A percentile compares a stretch with the other conserved stretches of the same genome.
Conservation (phyloP, 176 grass and related monocot species). For the Metroxylon sagu region DNA sequence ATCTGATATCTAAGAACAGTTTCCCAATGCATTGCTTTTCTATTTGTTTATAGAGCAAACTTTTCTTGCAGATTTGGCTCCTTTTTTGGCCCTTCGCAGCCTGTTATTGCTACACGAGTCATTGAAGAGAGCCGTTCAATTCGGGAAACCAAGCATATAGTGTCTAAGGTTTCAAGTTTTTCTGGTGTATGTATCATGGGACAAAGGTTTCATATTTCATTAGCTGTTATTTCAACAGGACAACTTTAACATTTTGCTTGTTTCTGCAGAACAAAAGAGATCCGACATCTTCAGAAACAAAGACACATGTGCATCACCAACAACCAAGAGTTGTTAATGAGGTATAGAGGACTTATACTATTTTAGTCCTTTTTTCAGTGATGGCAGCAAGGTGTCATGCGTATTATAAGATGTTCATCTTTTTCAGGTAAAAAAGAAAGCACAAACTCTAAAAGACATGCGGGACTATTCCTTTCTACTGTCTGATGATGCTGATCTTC, state of each 20-base stretch:
- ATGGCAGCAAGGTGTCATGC: no score
- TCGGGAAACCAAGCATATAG: constrained; percentile 32
- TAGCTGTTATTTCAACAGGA: no score
- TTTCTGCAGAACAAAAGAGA: constrained; percentile 29
- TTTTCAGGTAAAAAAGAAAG: constrained; percentile 60
- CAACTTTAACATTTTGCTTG: neutral
- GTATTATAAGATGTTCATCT: constrained; percentile 13
- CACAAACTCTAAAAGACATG: constrained; percentile 51
- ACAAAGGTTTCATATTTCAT: neutral
- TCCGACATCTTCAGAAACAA: constrained; percentile 21
- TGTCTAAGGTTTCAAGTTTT: constrained; percentile 22
- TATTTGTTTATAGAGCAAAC: no score
- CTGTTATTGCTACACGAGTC: constrained; percentile 49
- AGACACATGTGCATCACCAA: constrained; percentile 15
- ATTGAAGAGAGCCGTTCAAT: constrained; percentile 67
- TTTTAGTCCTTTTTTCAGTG: constrained; percentile 18
- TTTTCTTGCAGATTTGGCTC: constrained; percentile 50
- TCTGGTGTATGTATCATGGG: constrained; percentile 5
- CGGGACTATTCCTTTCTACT: constrained; percentile 73
- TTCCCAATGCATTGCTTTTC: no score
- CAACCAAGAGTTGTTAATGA: constrained; percentile 37
- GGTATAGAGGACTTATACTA: constrained; percentile 31
- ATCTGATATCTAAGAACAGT: no score
- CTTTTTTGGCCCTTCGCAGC: constrained; percentile 74
- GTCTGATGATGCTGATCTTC: constrained; percentile 51